A percentile compares a stretch with the other conserved stretches of the same genome.
Conservation (phyloP, 768 basidiomycete species). For the Rhizopogon roseolus region DNA sequence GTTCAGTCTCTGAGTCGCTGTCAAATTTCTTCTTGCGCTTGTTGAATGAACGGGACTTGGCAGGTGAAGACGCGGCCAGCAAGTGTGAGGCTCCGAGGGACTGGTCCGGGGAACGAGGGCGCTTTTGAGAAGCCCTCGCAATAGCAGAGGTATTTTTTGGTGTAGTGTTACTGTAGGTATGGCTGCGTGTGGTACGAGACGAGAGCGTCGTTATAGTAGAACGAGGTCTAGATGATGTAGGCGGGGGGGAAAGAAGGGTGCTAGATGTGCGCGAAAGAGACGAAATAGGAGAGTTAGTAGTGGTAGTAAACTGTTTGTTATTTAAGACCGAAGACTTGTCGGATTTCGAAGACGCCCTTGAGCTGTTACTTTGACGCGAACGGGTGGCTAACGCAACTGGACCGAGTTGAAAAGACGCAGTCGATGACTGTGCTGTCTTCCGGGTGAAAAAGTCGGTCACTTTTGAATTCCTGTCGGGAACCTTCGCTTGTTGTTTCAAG, state of each 20-base stretch:
- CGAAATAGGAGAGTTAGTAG: slow-evolving; percentile 16
- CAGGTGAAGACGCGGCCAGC: slow-evolving; percentile 1
- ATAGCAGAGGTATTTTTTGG: slow-evolving; percentile 1
- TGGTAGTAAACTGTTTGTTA: slow-evolving; percentile 9
- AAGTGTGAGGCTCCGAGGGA: neutral
- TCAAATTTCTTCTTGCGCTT: slow-evolving; percentile 16
- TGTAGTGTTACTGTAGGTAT: slow-evolving; percentile 8
- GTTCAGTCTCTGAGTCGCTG: slow-evolving; percentile 4
- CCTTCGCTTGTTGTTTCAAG: slow-evolving; percentile 9
- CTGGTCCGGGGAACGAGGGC: slow-evolving; percentile 19
- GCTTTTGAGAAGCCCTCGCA: slow-evolving; percentile 14
- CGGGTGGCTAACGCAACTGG: slow-evolving; percentile 7
- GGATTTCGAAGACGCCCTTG: neutral
- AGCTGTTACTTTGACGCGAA: slow-evolving; percentile 5
- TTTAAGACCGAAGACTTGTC: neutral
- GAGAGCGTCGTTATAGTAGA: neutral
- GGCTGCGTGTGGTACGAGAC: slow-evolving; percentile 3
- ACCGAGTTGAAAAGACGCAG: slow-evolving; percentile 9
- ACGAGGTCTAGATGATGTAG: slow-evolving; percentile 1
- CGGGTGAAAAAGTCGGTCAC: slow-evolving; percentile 46
- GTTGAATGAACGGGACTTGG: slow-evolving; percentile 15
- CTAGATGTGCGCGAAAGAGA: slow-evolving; percentile 19
- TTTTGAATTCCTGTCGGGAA: slow-evolving; percentile 13
- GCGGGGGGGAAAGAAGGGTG: neutral
- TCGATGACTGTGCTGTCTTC: slow-evolving; percentile 9